Evolutionary conservation across 805 yeast genomes (phyloP).

Genomic region (Candida railenensis): DNA sequence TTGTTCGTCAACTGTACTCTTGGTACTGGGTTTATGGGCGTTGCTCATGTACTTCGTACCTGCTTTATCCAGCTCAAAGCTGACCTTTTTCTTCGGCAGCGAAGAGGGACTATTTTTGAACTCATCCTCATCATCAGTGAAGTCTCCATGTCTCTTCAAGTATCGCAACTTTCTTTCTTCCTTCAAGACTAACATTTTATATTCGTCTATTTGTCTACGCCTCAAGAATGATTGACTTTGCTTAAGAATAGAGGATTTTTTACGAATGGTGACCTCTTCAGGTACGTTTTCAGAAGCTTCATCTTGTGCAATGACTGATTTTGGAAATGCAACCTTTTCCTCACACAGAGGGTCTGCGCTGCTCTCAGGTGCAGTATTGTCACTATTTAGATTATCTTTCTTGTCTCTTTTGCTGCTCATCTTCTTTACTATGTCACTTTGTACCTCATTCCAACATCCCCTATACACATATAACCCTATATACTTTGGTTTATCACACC

Average conservation of each 20-base stretch:
- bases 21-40: too few species aligned
- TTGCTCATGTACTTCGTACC: too few species aligned
- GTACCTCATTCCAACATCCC: not conserved
- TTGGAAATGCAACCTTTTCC: not conserved
- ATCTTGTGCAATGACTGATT: not conserved
- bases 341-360: not conserved
- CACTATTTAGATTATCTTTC: too few species aligned
- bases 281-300: not conserved
- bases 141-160: constrained; percentile 7
- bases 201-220: constrained; percentile 24
- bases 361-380: too few species aligned
- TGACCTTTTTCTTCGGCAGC: constrained; percentile 23
- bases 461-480: too few species aligned
- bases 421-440: not conserved
- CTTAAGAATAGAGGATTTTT: not conserved
- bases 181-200: constrained; percentile 19
- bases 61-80: constrained; percentile 15
- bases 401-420: not conserved
- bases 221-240: not conserved
- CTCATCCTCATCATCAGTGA: constrained; percentile 8
- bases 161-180: constrained; percentile 28
- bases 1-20: too few species aligned
- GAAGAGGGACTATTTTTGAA: constrained; percentile 7
- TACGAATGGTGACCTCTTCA: not conserved
- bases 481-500: not conserved